Base-by-base conservation (phyloP, 2,329 filamentous ascomycete genomes). In the Ascochyta viciae-villosae region DNA sequence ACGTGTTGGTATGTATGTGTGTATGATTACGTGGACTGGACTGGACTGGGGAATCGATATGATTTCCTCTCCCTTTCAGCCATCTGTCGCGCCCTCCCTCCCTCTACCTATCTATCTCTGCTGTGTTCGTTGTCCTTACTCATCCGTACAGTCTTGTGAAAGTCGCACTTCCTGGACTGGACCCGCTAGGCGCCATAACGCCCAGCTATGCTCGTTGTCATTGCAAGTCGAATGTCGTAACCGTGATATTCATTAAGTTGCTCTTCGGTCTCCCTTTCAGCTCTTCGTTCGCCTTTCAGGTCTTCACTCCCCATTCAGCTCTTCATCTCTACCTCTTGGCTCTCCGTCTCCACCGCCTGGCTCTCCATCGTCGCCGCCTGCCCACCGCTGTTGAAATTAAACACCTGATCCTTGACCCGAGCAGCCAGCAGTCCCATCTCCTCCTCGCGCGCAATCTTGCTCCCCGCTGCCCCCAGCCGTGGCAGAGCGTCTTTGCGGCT, bases 401-500 rank as follows among this genome's bases (percentile, higher is more conserved):
- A 90, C 5, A 90, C 75, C 67, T 82, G 82, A 45, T 83, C 83
- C 78, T 89, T 90, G 60, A 89, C 81, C 65, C 85, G 81, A 0
- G 81, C 80, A 1, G 86, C 86, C 70, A 88, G 77, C 59, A 89
- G 67, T 0, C 87, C 87, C n/a, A 84, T 85, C 66, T 77, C 79
- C 76, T 89, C 86, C 72, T 88, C 85, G 8, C 81, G 80, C 2
- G 84, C 84, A 63, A 89, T 83, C 73, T 84, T 80, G 63, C 81
- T 84, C n/a, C 82, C 78, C n/a, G 87, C 85, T 51, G 78, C 79
- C n/a, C 84, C 82, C 19, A 89, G 69, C 78, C 87, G 88, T 9
- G 82, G 81, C 47, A 90, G 72, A 42, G 83, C 80, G 63, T 55
- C 71, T 49, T 68, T 70, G 45, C 33, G 71, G 72, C 15, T 57